phyloP scores from a whole-genome alignment of 192 early-diverging fungal species.

The Entomortierella chlamydospora region DNA sequence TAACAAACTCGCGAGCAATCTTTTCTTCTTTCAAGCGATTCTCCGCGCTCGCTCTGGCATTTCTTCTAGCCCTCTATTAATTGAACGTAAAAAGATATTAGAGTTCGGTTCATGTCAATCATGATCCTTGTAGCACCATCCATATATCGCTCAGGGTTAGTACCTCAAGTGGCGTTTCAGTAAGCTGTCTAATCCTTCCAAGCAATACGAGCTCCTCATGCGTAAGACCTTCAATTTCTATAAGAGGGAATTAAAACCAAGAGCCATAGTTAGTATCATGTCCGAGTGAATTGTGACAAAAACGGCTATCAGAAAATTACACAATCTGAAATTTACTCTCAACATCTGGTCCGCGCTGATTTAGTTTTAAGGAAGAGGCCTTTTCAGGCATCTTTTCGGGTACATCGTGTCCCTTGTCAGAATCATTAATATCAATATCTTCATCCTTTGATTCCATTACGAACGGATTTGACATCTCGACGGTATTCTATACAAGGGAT shows the following conservation, averaged over 20 bases:
- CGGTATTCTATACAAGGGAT: too few species aligned
- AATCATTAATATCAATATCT: neutral
- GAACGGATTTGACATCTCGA: too few species aligned
- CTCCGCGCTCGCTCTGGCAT: neutral
- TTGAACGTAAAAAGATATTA: neutral
- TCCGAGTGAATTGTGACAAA: too few species aligned
- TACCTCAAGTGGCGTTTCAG: slow-evolving; percentile 6
- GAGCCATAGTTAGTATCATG: too few species aligned
- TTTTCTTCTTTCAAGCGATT: neutral
- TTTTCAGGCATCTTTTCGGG: too few species aligned
- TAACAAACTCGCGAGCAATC: slow-evolving; percentile 1
- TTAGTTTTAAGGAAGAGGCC: too few species aligned
- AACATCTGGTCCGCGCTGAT: neutral
- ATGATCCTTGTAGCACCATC: too few species aligned
- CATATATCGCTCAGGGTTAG: neutral
- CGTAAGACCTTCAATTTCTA: slow-evolving; percentile 4
- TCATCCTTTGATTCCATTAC: neutral
- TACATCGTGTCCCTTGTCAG: neutral
- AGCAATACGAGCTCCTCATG: slow-evolving; percentile 1
- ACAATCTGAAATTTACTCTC: neutral
- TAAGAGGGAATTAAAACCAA: neutral
- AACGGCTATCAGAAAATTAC: neutral
- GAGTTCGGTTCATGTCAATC: too few species aligned
- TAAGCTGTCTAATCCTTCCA: slow-evolving; percentile 1
- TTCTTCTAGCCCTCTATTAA: slow-evolving; percentile 9